phyloP scores from a whole-genome alignment of 768 basidiomycete genomes.

The Russula emetica region DNA sequence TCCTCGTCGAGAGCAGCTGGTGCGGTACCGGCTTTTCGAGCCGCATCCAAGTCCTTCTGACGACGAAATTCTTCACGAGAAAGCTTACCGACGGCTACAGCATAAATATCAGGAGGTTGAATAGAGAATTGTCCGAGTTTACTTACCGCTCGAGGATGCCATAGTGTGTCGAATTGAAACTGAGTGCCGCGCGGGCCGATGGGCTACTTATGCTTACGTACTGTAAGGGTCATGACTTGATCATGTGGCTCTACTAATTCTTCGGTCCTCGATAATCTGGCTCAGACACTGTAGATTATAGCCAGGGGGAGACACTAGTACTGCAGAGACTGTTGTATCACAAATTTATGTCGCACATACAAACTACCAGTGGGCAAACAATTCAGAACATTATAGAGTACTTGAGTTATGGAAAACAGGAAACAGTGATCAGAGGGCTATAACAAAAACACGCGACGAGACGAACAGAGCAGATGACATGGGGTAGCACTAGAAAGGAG shows the following conservation, averaged over 20 bases:
- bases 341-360: constrained; percentile 21
- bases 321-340: constrained; percentile 1
- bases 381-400: constrained; percentile 22
- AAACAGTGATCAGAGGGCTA: constrained; percentile 1
- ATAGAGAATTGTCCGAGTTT: neutral
- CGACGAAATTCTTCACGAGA: constrained; percentile 93
- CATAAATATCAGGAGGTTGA: constrained; percentile 9
- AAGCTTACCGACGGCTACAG: constrained; percentile 63
- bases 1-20: constrained; percentile 94
- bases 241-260: too few species aligned
- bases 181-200: neutral
- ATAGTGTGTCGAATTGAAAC: constrained; percentile 9
- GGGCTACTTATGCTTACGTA: neutral
- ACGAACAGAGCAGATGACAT: neutral
- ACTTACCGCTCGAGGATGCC: constrained; percentile 30
- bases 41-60: constrained; percentile 96
- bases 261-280: too few species aligned
- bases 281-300: constrained; percentile 2
- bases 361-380: constrained; percentile 1
- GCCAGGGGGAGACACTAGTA: constrained; percentile 1
- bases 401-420: constrained; percentile 13
- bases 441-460: constrained; percentile 1
- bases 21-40: constrained; percentile 97
- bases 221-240: neutral
- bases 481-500: neutral